phyloP scores from a whole-genome alignment of 768 basidiomycete species.

The Leccinum longicurvipes region DNA sequence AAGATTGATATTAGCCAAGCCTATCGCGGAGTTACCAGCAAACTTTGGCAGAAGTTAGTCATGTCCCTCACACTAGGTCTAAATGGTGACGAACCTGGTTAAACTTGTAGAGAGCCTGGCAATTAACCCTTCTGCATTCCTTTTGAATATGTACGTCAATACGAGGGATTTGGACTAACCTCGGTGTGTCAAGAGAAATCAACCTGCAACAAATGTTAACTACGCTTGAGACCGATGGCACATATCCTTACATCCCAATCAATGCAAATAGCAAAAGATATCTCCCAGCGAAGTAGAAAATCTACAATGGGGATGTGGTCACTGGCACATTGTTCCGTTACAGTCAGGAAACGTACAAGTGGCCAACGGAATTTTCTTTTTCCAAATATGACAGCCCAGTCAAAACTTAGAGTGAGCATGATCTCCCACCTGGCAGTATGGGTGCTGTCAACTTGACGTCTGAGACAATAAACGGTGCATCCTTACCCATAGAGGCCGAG shows the following conservation, averaged over 20 bases:
- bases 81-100: conserved; percentile 36
- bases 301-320: conserved; percentile 24
- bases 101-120: conserved; percentile 45
- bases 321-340: background rate
- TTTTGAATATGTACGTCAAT: background rate
- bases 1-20: conserved; percentile 45
- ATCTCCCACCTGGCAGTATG: conserved; percentile 40
- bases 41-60: conserved; percentile 27
- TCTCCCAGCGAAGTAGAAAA: conserved; percentile 45
- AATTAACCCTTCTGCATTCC: conserved; percentile 35
- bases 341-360: conserved; percentile 32
- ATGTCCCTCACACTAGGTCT: background rate
- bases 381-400: conserved; percentile 39
- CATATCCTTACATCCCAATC: conserved; percentile 41
- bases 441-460: background rate
- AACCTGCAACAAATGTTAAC: conserved; percentile 10
- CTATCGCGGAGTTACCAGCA: conserved; percentile 41
- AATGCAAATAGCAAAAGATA: conserved; percentile 45
- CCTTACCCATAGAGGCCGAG: conserved; percentile 44
- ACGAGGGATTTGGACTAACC: conserved; percentile 7
- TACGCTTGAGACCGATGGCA: background rate
- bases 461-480: background rate
- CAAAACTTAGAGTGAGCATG: conserved; percentile 39
- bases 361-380: conserved; percentile 47
- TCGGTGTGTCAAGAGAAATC: conserved; percentile 37